Evolutionary conservation across 257 asterid species (phyloP).

Genomic region (Nemophila menziesii): DNA sequence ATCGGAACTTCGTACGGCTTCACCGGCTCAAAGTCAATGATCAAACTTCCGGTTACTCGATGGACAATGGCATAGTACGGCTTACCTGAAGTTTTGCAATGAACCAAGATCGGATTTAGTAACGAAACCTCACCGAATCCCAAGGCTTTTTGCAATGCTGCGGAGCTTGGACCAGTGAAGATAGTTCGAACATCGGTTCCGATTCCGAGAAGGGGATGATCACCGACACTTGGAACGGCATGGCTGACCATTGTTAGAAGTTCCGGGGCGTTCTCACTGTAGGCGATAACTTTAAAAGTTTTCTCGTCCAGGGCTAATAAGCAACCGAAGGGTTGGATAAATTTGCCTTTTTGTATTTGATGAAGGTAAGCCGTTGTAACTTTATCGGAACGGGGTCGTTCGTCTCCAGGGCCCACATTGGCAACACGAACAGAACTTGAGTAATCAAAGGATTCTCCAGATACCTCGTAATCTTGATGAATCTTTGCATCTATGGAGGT

Average conservation of each 20-base stretch:
- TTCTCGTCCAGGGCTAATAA: slow-evolving; percentile 70
- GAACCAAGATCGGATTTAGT: slow-evolving; percentile 76
- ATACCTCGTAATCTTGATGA: slow-evolving; percentile 68
- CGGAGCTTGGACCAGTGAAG: slow-evolving; percentile 73
- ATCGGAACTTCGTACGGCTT: slow-evolving; percentile 90
- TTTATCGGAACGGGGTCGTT: slow-evolving; percentile 39
- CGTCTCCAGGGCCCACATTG: slow-evolving; percentile 18
- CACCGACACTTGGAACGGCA: slow-evolving; percentile 83
- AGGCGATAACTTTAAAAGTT: slow-evolving; percentile 68
- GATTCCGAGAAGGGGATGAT: slow-evolving; percentile 52
- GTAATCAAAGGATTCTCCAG: slow-evolving; percentile 78
- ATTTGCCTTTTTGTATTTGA: slow-evolving; percentile 72
- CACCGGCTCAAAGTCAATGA: slow-evolving; percentile 93
- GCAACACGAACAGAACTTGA: slow-evolving; percentile 51
- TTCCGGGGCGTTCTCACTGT: slow-evolving; percentile 76
- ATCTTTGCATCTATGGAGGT: slow-evolving; percentile 79
- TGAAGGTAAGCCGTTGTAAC: slow-evolving; percentile 72
- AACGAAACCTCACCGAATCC: slow-evolving; percentile 89
- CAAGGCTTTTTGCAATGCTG: slow-evolving; percentile 71
- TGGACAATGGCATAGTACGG: slow-evolving; percentile 91
- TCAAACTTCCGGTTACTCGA: slow-evolving; percentile 74
- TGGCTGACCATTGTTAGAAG: slow-evolving; percentile 81
- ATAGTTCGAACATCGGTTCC: slow-evolving; percentile 64
- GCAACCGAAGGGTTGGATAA: slow-evolving; percentile 81
- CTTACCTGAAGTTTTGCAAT: slow-evolving; percentile 90